Evolutionary conservation across 2,329 filamentous ascomycete species (phyloP).

Genomic region (Colletotrichum acutatum): DNA sequence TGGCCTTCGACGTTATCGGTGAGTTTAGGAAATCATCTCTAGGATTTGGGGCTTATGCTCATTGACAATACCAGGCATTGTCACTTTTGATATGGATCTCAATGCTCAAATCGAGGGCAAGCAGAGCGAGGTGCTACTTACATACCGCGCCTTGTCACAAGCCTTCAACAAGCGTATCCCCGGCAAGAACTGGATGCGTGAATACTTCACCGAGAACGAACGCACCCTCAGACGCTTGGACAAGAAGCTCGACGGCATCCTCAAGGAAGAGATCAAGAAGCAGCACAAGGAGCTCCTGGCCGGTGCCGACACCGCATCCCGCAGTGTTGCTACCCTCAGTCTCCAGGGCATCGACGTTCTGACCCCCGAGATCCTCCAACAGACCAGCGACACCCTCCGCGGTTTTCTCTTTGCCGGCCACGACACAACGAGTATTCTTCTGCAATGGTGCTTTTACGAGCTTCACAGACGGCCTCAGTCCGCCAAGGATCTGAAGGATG

Average conservation of each 20-base stretch:
- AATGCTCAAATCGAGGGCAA: slow-evolving; percentile 42
- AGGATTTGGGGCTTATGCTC: slow-evolving; percentile 20
- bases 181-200: slow-evolving; percentile 39
- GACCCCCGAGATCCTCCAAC: slow-evolving; percentile 41
- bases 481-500: slow-evolving; percentile 42
- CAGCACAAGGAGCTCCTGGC: slow-evolving; percentile 26
- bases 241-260: slow-evolving; percentile 37
- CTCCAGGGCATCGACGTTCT: slow-evolving; percentile 43
- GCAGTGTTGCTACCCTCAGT: slow-evolving; percentile 46
- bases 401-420: slow-evolving; percentile 54
- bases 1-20: slow-evolving; percentile 54
- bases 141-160: slow-evolving; percentile 34
- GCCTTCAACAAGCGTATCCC: slow-evolving; percentile 36
- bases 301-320: slow-evolving; percentile 15
- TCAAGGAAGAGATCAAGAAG: slow-evolving; percentile 38
- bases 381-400: slow-evolving; percentile 49
- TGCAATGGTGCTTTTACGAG: slow-evolving; percentile 51
- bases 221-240: slow-evolving; percentile 41
- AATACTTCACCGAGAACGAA: slow-evolving; percentile 36
- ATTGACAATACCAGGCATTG: slow-evolving; percentile 36
- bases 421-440: slow-evolving; percentile 50
- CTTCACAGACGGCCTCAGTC: slow-evolving; percentile 45
- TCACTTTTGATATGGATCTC: slow-evolving; percentile 48
- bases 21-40: not conserved
- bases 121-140: slow-evolving; percentile 40